phyloP scores from a whole-genome alignment of 2,329 filamentous ascomycete species.

The Colletotrichum zoysiae region DNA sequence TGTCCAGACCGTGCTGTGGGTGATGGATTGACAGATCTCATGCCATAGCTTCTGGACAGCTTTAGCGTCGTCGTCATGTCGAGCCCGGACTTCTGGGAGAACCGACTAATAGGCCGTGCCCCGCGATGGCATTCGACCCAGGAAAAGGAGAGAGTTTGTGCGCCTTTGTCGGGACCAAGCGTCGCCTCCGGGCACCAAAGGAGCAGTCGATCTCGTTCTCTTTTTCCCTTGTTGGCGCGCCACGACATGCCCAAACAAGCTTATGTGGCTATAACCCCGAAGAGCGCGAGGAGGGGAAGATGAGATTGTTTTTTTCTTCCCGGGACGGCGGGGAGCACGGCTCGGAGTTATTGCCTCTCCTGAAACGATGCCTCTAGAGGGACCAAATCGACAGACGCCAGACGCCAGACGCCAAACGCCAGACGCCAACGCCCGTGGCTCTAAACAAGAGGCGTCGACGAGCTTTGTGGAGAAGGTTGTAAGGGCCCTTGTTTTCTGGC shows the following conservation, averaged over 20 bases:
- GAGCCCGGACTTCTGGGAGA: neutral
- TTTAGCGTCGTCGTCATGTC: neutral
- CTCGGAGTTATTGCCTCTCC: slow-evolving; percentile 11
- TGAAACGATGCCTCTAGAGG: slow-evolving; percentile 10
- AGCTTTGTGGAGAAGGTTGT: slow-evolving; percentile 1
- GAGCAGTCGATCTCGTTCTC: neutral
- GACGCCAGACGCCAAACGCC: slow-evolving; percentile 1
- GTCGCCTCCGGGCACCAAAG: neutral
- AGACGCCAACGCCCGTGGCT: neutral
- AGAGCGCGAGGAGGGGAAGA: neutral
- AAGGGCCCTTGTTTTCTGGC: neutral
- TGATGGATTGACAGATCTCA: neutral
- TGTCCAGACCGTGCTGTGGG: neutral
- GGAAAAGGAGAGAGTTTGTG: neutral
- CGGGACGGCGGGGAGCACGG: neutral
- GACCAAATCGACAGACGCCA: neutral
- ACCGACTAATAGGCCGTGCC: neutral
- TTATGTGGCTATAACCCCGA: slow-evolving; percentile 5
- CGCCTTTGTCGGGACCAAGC: neutral
- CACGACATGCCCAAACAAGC: neutral
- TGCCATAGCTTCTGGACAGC: neutral
- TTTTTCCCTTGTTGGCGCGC: neutral
- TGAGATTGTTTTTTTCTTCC: neutral
- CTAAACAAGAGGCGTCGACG: neutral
- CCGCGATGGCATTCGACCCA: neutral